These are phyloP conservation scores for Phytophthora chlamydospora DNA, from an alignment of 352 stramenopile genomes.

Conservation along the genomic window DNA sequence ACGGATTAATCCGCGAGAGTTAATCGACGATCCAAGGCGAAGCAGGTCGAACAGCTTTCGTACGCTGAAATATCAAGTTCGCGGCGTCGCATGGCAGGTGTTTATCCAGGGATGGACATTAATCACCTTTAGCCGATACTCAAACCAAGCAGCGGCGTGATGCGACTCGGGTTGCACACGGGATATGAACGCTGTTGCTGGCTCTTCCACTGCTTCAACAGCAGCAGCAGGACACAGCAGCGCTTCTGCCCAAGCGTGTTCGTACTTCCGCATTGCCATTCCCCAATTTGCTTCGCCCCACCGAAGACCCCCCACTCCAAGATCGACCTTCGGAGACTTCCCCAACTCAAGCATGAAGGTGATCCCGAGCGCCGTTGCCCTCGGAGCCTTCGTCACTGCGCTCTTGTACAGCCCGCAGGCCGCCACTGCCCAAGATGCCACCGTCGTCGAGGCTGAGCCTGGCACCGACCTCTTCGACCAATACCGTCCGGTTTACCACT, in stretches of 20 bases:
- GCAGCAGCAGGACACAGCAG: neutral
- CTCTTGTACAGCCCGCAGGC: conserved; percentile 22
- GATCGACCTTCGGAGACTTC: neutral
- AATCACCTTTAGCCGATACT: conserved; percentile 13
- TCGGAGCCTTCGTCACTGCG: conserved; percentile 18
- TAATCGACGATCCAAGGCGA: conserved; percentile 16
- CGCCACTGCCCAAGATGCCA: conserved; percentile 7
- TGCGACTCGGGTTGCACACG: conserved; percentile 18
- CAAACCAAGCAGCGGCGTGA: conserved; percentile 5
- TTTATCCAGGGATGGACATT: conserved; percentile 17
- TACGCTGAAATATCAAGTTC: conserved; percentile 30
- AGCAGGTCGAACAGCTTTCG: conserved; percentile 12
- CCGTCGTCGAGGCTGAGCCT: conserved; percentile 8
- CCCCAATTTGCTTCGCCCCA: conserved; percentile 24
- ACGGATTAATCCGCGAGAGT: conserved; percentile 15
- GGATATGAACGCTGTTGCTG: conserved; percentile 6
- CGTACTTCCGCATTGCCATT: conserved; percentile 9
- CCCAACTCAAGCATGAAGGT: conserved; percentile 28
- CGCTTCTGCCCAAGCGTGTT: conserved; percentile 4
- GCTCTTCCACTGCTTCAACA: conserved; percentile 15
- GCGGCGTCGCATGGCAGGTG: conserved; percentile 22
- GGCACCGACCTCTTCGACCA: neutral
- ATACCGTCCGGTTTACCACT: conserved; percentile 28
- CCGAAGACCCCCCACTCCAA: conserved; percentile 15
- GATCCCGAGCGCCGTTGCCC: conserved; percentile 18